Evolutionary conservation across 176 grass and related monocot genomes (phyloP).

Genomic region (Typha latifolia): DNA sequence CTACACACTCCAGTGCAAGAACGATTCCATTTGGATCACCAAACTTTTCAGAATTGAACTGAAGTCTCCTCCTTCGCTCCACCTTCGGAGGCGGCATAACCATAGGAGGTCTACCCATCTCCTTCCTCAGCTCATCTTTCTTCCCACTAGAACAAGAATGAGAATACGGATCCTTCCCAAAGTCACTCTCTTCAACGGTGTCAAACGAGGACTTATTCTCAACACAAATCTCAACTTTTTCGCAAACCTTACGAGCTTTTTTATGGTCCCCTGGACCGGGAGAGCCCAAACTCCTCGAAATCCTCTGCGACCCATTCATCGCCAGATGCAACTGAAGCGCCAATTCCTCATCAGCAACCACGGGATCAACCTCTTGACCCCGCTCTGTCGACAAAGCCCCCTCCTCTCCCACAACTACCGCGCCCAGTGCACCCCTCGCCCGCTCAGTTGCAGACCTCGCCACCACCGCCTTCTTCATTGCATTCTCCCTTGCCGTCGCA

Average conservation of each 20-base stretch:
- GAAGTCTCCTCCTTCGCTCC: neutral
- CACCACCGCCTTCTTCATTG: conserved; percentile 14
- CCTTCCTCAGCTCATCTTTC: neutral
- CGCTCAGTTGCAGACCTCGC: conserved; percentile 18
- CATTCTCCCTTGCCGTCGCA: conserved; percentile 5
- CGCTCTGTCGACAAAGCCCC: neutral
- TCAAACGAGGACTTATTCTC: conserved; percentile 45
- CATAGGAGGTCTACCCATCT: neutral
- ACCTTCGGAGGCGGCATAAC: neutral
- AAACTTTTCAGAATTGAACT: conserved; percentile 1
- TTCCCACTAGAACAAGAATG: neutral
- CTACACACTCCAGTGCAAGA: conserved; percentile 25
- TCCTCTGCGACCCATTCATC: conserved; percentile 63
- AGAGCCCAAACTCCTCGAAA: conserved; percentile 29
- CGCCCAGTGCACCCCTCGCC: conserved; percentile 4
- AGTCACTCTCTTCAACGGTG: neutral
- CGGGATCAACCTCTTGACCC: conserved; percentile 1
- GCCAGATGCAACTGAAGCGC: conserved; percentile 59
- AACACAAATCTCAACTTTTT: conserved; percentile 26
- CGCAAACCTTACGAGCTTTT: conserved; percentile 10
- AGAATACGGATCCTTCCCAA: neutral
- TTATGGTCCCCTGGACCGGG: neutral
- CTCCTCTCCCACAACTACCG: neutral
- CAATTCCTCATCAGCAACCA: conserved; percentile 28
- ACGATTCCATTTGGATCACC: conserved; percentile 18